Conservation (phyloP, 2,329 filamentous ascomycete genomes). For the Ascochyta clinopodiicola region DNA sequence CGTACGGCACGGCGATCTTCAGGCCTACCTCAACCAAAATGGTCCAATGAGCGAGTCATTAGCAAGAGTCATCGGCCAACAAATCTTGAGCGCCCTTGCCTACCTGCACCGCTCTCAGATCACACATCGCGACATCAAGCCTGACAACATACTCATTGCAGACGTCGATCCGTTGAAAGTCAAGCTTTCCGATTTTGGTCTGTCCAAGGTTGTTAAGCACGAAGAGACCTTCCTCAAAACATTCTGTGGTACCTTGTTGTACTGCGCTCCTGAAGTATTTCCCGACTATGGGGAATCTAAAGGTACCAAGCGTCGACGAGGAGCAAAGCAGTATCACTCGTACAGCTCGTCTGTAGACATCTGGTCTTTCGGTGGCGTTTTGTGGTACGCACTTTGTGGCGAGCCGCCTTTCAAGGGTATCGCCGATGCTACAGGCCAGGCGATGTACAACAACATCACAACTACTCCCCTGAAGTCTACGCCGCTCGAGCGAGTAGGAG, state of each 20-base stretch:
- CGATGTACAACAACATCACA: conserved; percentile 88
- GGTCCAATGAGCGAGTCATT: conserved; percentile 70
- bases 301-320: conserved; percentile 68
- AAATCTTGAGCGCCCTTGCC: conserved; percentile 80
- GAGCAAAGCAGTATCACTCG: conserved; percentile 59
- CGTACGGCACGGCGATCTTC: conserved; percentile 81
- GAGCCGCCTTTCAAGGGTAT: conserved; percentile 82
- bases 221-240: conserved; percentile 93
- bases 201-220: conserved; percentile 92
- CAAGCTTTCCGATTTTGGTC: conserved; percentile 94
- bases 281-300: conserved; percentile 75
- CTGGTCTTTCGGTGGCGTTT: conserved; percentile 92
- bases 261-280: conserved; percentile 97
- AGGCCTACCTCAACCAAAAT: conserved; percentile 69
- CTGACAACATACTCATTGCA: conserved; percentile 92
- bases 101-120: conserved; percentile 90
- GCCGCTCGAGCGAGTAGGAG: conserved; percentile 63
- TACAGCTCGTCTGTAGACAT: conserved; percentile 95
- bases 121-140: conserved; percentile 98
- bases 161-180: conserved; percentile 76
- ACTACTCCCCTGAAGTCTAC: conserved; percentile 71
- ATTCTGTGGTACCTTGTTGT: conserved; percentile 93
- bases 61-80: conserved; percentile 74
- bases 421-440: conserved; percentile 75
- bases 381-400: conserved; percentile 84